These are phyloP conservation scores for Cyathus striatus DNA, from an alignment of 768 basidiomycete species.

Conservation along the genomic window DNA sequence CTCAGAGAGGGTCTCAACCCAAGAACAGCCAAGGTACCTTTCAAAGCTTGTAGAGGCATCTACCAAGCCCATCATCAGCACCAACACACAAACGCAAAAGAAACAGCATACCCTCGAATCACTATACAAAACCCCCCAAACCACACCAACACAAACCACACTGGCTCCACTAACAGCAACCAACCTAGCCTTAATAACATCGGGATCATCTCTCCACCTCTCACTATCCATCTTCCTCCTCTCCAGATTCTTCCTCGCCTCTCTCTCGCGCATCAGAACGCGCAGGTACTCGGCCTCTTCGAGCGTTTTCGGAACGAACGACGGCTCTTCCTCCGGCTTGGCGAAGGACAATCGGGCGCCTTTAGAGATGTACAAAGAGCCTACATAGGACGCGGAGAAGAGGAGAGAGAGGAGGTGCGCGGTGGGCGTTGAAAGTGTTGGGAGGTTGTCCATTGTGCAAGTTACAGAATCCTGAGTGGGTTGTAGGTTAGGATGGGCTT, in stretches of 20 bases:
- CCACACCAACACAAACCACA: slow-evolving; percentile 44
- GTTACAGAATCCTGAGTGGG: too few species aligned
- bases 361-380: slow-evolving; percentile 75
- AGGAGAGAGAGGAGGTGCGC: slow-evolving; percentile 54
- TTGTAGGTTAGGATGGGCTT: too few species aligned
- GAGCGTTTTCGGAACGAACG: background rate
- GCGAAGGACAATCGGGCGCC: slow-evolving; percentile 53
- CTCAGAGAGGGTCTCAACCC: slow-evolving; percentile 23
- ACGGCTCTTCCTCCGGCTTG: slow-evolving; percentile 12
- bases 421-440: slow-evolving; percentile 22
- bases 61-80: too few species aligned
- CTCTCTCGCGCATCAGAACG: background rate
- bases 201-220: slow-evolving; percentile 76
- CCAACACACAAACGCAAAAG: too few species aligned
- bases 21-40: slow-evolving; percentile 32
- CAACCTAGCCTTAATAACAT: slow-evolving; percentile 78
- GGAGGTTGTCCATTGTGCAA: too few species aligned
- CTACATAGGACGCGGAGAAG: slow-evolving; percentile 71
- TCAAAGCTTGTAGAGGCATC: too few species aligned
- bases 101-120: too few species aligned
- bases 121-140: too few species aligned
- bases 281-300: too few species aligned
- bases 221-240: slow-evolving; percentile 30
- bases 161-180: slow-evolving; percentile 57
- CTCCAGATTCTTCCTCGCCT: slow-evolving; percentile 16